Evolutionary conservation across 257 asterid genomes (phyloP).

Genomic region (Anisodus acutangulus): DNA sequence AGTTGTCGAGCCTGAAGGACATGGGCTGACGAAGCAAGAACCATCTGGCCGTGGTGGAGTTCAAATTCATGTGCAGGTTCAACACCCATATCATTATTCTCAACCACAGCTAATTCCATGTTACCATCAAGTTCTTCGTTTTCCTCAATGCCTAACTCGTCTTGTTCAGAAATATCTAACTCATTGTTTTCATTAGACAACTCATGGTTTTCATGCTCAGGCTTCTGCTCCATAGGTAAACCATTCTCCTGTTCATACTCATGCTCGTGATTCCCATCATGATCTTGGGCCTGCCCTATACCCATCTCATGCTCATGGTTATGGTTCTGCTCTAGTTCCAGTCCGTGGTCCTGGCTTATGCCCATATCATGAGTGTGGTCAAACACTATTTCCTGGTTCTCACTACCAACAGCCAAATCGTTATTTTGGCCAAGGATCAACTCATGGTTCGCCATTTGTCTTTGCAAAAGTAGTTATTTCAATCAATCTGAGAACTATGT

Average conservation of each 20-base stretch:
- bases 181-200: conserved; percentile 54
- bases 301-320: conserved; percentile 38
- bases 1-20: conserved; percentile 81
- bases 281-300: conserved; percentile 52
- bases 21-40: conserved; percentile 57
- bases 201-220: conserved; percentile 56
- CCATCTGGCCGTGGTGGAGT: conserved; percentile 52
- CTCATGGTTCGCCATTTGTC: conserved; percentile 65
- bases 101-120: conserved; percentile 70
- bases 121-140: conserved; percentile 72
- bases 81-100: conserved; percentile 62
- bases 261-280: conserved; percentile 48
- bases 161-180: conserved; percentile 60
- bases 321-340: conserved; percentile 51
- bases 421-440: conserved; percentile 58
- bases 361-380: conserved; percentile 56
- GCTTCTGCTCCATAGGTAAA: conserved; percentile 62
- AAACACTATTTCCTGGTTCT: conserved; percentile 56
- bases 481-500: conserved; percentile 27
- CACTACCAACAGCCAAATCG: conserved; percentile 48
- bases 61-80: conserved; percentile 58
- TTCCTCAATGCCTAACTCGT: conserved; percentile 58
- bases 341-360: conserved; percentile 54
- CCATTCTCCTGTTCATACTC: conserved; percentile 61
- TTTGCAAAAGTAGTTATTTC: conserved; percentile 33